phyloP scores from a whole-genome alignment of 805 yeast species.

The Priceomyces fermenticarens region DNA sequence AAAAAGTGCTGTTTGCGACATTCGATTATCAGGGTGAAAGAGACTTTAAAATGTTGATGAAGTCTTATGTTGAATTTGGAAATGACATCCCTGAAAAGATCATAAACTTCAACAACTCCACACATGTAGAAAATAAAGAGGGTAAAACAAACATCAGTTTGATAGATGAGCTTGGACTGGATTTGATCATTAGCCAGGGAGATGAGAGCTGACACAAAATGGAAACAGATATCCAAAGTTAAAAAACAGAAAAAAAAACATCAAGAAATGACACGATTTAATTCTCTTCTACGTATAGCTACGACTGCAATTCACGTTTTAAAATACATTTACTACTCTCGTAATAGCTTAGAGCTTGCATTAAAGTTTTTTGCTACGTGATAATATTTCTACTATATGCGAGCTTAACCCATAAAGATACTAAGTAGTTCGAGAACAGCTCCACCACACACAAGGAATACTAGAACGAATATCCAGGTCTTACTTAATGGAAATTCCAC shows the following conservation, averaged over 20 bases:
- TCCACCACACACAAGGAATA: conserved; percentile 77
- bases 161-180: conserved; percentile 8
- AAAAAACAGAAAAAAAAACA: too few relatives aligned
- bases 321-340: too few relatives aligned
- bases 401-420: conserved; percentile 34
- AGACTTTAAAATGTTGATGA: conserved; percentile 15
- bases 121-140: background rate
- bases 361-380: too few relatives aligned
- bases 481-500: conserved; percentile 54
- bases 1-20: conserved; percentile 27
- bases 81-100: conserved; percentile 16
- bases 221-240: too few relatives aligned
- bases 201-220: background rate
- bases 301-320: too few relatives aligned
- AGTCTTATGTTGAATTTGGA: conserved; percentile 23
- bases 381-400: too few relatives aligned
- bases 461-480: conserved; percentile 59
- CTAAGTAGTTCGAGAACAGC: conserved; percentile 70
- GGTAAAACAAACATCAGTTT: conserved; percentile 5
- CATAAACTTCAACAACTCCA: conserved; percentile 9
- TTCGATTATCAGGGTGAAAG: conserved; percentile 8
- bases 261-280: too few relatives aligned
- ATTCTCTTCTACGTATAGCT: too few relatives aligned
- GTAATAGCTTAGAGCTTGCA: too few relatives aligned
- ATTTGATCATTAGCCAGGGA: conserved; percentile 10